phyloP scores from a whole-genome alignment of 768 basidiomycete species.

The Jaapia argillacea region DNA sequence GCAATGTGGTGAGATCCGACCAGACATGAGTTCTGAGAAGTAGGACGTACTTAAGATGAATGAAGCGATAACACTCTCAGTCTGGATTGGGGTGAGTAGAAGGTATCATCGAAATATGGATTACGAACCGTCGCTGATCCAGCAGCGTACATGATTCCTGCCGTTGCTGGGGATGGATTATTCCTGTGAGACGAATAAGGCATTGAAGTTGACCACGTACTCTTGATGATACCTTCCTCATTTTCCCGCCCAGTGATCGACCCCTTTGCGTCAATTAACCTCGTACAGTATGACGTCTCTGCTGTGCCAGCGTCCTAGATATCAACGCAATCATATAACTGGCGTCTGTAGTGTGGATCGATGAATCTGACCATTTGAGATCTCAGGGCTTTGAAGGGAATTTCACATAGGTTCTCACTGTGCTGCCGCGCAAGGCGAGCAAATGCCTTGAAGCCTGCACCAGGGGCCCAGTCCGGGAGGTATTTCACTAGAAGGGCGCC shows the following conservation, averaged over 20 bases:
- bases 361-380: background rate
- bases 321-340: background rate
- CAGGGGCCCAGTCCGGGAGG: background rate
- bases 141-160: background rate
- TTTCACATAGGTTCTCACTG: background rate
- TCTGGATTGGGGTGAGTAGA: background rate
- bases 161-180: background rate
- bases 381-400: background rate
- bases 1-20: slow-evolving; percentile 3
- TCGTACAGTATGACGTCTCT: background rate
- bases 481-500: background rate
- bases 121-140: background rate
- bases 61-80: background rate
- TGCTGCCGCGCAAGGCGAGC: background rate
- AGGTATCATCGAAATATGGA: background rate
- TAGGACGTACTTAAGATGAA: background rate
- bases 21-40: background rate
- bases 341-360: background rate
- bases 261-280: background rate
- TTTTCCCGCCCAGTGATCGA: background rate
- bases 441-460: background rate
- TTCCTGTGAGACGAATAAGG: background rate
- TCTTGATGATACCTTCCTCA: background rate
- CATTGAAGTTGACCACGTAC: background rate
- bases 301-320: background rate